Conservation (phyloP, 2,329 filamentous ascomycete species). For the Colletotrichum sp. region DNA sequence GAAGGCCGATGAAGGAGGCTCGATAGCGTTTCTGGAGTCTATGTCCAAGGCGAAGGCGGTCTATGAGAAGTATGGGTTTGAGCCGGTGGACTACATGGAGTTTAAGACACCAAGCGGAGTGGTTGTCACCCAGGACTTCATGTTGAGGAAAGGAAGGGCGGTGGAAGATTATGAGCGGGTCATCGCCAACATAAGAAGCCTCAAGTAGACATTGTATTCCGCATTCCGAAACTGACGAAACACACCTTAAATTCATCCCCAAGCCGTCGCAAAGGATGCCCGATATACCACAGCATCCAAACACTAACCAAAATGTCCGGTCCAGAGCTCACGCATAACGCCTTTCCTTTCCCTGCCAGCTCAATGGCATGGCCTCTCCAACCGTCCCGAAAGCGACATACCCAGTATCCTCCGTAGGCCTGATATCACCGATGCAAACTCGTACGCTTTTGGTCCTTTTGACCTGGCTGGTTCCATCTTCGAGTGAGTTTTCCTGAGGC, state of each 20-base stretch:
- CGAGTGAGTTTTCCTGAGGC: neutral
- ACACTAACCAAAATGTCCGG: too few relatives aligned
- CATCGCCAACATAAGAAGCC: neutral
- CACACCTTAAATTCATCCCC: too few relatives aligned
- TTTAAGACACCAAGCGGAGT: conserved; percentile 35
- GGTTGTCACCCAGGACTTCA: conserved; percentile 37
- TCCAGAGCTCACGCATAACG: neutral
- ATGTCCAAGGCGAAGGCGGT: conserved; percentile 49
- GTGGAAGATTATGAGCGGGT: neutral
- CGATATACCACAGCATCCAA: too few relatives aligned
- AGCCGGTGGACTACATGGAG: conserved; percentile 35
- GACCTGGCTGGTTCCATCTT: neutral
- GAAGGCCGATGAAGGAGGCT: conserved; percentile 45
- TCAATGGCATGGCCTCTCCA: neutral
- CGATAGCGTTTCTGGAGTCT: conserved; percentile 53
- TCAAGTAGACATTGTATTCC: neutral
- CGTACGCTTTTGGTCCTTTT: neutral
- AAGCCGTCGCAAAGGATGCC: too few relatives aligned
- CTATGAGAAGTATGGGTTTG: conserved; percentile 54
- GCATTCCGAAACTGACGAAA: too few relatives aligned
- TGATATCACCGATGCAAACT: neutral
- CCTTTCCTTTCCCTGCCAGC: neutral
- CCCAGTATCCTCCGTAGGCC: neutral
- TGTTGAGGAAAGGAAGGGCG: conserved; percentile 30
- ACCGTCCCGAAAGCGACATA: neutral